Percentiles rank a stretch among this genome's conserved stretches.
Evolutionary conservation across 2,329 filamentous ascomycete species (phyloP).

Genomic region (Diaporthe vexans): DNA sequence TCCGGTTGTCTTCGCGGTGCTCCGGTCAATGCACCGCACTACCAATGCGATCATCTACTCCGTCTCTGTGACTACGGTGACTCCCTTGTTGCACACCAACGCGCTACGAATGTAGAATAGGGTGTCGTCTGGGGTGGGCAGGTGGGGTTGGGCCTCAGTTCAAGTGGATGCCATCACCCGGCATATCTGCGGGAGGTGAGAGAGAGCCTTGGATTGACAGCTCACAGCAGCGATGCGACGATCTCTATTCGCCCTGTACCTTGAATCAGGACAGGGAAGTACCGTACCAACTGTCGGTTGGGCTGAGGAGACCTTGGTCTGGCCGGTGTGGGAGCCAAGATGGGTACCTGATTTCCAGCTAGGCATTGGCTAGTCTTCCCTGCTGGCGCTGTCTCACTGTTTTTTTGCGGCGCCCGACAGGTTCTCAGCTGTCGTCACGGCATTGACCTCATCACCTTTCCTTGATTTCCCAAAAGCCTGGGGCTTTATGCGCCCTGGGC

Average conservation of each 20-base stretch:
- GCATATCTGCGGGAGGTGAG: slow-evolving; percentile 26
- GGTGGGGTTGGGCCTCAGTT: background rate
- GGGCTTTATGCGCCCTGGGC: slow-evolving; percentile 17
- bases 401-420: slow-evolving; percentile 7
- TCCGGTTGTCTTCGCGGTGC: slow-evolving; percentile 16
- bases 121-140: slow-evolving; percentile 28
- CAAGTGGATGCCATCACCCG: slow-evolving; percentile 23
- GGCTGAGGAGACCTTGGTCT: slow-evolving; percentile 14
- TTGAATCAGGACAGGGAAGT: slow-evolving; percentile 30
- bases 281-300: slow-evolving; percentile 18
- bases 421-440: slow-evolving; percentile 23
- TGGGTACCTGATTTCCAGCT: slow-evolving; percentile 20
- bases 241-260: slow-evolving; percentile 23
- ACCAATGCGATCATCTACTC: slow-evolving; percentile 22
- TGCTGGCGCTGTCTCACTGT: slow-evolving; percentile 19
- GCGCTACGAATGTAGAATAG: slow-evolving; percentile 20
- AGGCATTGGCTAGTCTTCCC: slow-evolving; percentile 27
- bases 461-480: slow-evolving; percentile 21
- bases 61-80: slow-evolving; percentile 26
- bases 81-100: slow-evolving; percentile 25
- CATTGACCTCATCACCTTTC: slow-evolving; percentile 10
- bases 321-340: slow-evolving; percentile 22
- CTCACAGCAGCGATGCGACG: slow-evolving; percentile 11
- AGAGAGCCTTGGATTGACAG: slow-evolving; percentile 29
- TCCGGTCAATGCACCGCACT: slow-evolving; percentile 25